Percentiles rank a stretch among this genome's conserved stretches.
These are phyloP conservation scores for Camillea tinctor DNA, from an alignment of 2,329 filamentous ascomycete species.

Conservation along the genomic window DNA sequence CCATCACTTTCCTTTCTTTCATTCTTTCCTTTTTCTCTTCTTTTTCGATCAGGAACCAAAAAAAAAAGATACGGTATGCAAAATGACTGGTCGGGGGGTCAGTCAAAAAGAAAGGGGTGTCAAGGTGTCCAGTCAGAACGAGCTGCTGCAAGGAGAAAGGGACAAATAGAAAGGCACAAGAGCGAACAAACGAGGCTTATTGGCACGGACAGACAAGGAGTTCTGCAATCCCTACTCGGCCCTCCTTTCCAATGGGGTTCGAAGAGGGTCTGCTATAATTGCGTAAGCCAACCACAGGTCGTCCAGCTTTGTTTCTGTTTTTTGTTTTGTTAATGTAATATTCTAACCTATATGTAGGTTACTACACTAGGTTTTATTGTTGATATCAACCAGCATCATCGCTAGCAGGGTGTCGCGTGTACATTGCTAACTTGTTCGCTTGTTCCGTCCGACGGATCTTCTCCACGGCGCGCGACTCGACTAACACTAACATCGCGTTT, in stretches of 20 bases:
- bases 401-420: not conserved
- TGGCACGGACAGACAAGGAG: not conserved
- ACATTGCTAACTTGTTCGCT: not conserved
- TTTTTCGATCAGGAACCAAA: not conserved
- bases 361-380: too few relatives aligned
- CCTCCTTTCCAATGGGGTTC: not conserved
- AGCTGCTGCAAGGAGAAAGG: too few relatives aligned
- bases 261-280: not conserved
- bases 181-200: too few relatives aligned
- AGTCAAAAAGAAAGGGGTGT: not conserved
- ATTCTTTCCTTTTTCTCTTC: constrained; percentile 5
- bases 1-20: not conserved
- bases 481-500: not conserved
- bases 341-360: too few relatives aligned
- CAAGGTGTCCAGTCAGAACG: not conserved
- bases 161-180: too few relatives aligned
- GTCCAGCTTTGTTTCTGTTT: not conserved
- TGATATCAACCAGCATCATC: not conserved
- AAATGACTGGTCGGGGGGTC: constrained; percentile 8
- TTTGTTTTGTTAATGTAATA: not conserved
- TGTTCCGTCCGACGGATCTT: not conserved
- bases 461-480: not conserved
- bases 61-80: not conserved
- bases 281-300: not conserved
- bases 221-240: not conserved